Evolutionary conservation across 2,329 filamentous ascomycete genomes (phyloP), one percentile per base, ranked within the genome.

Genomic region (Pseudocercospora cruenta): DNA sequence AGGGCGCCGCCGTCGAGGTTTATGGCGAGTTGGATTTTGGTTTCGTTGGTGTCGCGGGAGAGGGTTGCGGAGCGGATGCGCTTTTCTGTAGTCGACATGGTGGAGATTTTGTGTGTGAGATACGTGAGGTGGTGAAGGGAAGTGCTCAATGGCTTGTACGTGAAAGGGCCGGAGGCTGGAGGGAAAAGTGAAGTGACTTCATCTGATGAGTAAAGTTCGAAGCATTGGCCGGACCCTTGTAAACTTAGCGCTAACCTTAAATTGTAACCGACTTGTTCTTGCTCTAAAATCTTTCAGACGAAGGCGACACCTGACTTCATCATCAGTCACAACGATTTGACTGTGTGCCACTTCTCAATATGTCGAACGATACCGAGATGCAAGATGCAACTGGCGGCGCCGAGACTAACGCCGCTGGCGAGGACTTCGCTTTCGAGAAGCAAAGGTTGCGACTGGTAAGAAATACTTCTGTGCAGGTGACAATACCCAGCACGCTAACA

Each of bases 21-120:
- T 73, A 99, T 86, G 45, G 92, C 92, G 70, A 98, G 86, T 78
- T 95, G 90, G 80, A 99, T 96, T 79, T 96, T 97, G 78, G 95
- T 99, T 84, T 99, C 95, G 83, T 98, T 98, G 76, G 95, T 99
- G 81, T 94, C 90, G 78, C 95, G 93, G 70, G 91, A 89, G 73
- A 98, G 83, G 62, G 90, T 87, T 59, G 92, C 89, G 79, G 90
- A 92, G 77, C 94, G 91, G 63, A 79, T 72, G 64, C 73, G 70
- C 59, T 74, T 72, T 53, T 71, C 69, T 66, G 70, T 54, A 10
- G 70, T 54, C 10, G 74, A 68, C 75, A 76, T 77, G 24, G 12
- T 68, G 58, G 28, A 36, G 2, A 16, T 26, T 47, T 31, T 33
- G 16, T 45, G 19, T 16, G 19, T 36, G 33, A 16, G 8, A 47